phyloP scores from a whole-genome alignment of 441 rosid species.

The Populus hybrid region DNA sequence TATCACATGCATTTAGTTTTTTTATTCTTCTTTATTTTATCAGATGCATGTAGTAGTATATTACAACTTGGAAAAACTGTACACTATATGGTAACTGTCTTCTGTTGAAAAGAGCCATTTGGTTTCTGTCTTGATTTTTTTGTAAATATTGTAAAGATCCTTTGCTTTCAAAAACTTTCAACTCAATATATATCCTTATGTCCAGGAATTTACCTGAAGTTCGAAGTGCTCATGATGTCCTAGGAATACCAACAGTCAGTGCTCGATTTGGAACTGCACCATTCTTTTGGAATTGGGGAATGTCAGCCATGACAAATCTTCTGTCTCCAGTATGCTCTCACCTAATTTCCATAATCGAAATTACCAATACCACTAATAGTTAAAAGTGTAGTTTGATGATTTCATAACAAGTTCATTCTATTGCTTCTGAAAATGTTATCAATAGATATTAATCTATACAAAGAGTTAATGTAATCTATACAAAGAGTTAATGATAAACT shows the following conservation, averaged over 20 bases:
- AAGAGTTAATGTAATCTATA: too few species aligned
- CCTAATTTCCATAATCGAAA: neutral
- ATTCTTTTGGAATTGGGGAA: conserved; percentile 97
- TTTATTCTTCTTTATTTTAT: too few species aligned
- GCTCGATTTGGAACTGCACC: conserved; percentile 97
- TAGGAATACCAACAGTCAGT: conserved; percentile 83
- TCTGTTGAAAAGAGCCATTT: neutral
- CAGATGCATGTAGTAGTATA: neutral
- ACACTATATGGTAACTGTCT: neutral
- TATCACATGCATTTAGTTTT: neutral
- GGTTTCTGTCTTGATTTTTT: conserved; percentile 4
- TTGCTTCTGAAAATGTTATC: neutral
- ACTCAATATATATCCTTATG: conserved; percentile 11
- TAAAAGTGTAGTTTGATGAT: neutral
- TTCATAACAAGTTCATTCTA: neutral
- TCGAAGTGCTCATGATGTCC: conserved; percentile 58
- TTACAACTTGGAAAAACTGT: neutral
- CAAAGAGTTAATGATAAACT: neutral
- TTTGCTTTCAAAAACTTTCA: conserved; percentile 1
- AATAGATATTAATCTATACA: too few species aligned
- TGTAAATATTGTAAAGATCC: conserved; percentile 3
- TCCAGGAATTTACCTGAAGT: conserved; percentile 95
- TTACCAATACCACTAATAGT: neutral
- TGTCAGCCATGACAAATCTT: conserved; percentile 76
- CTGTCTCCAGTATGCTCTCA: conserved; percentile 59